Evolutionary conservation across 192 early-diverging fungal genomes (phyloP), one percentile per base, ranked within the genome.

Genomic region (Piromyces finnis): DNA sequence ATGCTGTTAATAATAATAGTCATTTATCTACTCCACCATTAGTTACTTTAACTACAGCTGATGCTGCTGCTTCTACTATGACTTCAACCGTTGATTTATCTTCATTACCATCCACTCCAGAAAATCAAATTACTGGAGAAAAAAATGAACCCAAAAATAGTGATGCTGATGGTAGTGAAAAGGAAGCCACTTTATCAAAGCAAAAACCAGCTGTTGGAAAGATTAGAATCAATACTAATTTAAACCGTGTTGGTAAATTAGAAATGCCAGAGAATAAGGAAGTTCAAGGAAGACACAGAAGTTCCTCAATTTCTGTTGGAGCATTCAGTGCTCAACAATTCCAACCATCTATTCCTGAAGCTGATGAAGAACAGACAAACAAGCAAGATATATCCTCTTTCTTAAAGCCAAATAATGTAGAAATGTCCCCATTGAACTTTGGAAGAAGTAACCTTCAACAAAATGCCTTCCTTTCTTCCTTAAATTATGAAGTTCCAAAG

Each of bases 231-330:
- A 68, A 68, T n/a, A 68, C 51, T 1, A 68, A 68, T n/a, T 68
- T 29, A 28, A 36, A 81, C 36, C 26, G 27, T 82, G 41, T 84
- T 82, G 88, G 81, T 83, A 78, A 80, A 84, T 28, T 82, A 79
- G 41, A 88, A 85, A 28, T 32, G 78, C 78, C 86, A 77, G 35
- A 79, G 51, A 18, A 82, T 86, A 28, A 82, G 88, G 84, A 89
- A 79, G 84, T 87, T 16, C 84, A 86, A 22, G 86, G 85, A 79
- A 85, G 91, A 18, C 87, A 91, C 30, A 85, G 91, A 37, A 91
- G 90, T 82, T 83, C 88, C 28, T 92, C 91, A 0, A 90, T 91
- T 82, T 92, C 90, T 12, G 83, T 92, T 27, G 90, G 85, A 15
- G 79, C 89, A 26, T 68, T 68, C 17, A 68, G n/a, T 68, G 17